Evolutionary conservation across 2,329 filamentous ascomycete genomes (phyloP), one percentile per base, ranked within the genome.

Genomic region (Ilyonectria destructans): DNA sequence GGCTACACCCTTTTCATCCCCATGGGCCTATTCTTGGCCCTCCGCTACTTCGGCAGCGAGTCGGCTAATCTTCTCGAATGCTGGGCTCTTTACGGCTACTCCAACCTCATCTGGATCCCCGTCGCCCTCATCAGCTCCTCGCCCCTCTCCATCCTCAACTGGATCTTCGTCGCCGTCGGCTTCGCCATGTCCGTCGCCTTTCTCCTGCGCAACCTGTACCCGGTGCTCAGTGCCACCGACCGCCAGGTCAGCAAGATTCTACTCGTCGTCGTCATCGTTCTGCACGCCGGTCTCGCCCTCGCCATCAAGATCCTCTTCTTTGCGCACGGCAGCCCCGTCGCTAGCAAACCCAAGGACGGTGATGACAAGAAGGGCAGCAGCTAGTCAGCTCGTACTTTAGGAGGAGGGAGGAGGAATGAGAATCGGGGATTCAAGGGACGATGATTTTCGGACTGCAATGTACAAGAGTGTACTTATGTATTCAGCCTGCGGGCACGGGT

Each of bases 251-350:
- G 93, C 82, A 97, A 97, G 87, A 87, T 94, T 23, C 83, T 99
- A 69, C 86, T 99, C 67, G 85, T 98, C 59, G 85, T 96, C 23
- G 95, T 99, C 29, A 88, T 98, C 33, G 87, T 89, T 33, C 85
- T 98, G 70, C 96, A 99, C 83, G 91, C 95, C 31, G 96, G 92
- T n/a, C 86, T 99, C 73, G 90, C 96, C 1, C 89, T 98, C 76
- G 93, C 96, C 5, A 98, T 99, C 83, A 98, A 98, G 87, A 92
- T 98, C 67, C 84, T 98, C 31, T 98, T 98, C 88, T 99, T 99
- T 83, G 95, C 95, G 74, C 91, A 93, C 74, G 90, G 88, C 56
- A 94, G 92, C 81, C 58, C 81, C 6, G 80, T 81, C 10, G 78
- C 80, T 19, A 78, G 75, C 86, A 86, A 84, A 71, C 79, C 80